phyloP scores from a whole-genome alignment of 345 rosid genomes.

The Noccaea bulbosa region DNA sequence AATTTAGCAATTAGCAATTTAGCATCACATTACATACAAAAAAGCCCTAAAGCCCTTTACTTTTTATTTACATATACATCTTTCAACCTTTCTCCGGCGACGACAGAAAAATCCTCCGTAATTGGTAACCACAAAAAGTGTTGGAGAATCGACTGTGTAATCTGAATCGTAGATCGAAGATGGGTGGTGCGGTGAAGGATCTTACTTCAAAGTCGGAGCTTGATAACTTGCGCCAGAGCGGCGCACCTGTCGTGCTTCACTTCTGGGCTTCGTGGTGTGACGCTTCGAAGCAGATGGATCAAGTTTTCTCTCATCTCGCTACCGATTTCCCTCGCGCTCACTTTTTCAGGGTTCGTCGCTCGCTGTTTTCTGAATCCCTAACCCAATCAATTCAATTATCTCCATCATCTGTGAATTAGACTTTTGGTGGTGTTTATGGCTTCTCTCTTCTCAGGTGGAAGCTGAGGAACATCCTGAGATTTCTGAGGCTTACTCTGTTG shows the following conservation, averaged over 20 bases:
- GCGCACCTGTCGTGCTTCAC: slow-evolving; percentile 66
- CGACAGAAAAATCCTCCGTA: neutral
- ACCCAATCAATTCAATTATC: neutral
- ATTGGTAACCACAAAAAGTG: neutral
- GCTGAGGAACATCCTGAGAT: slow-evolving; percentile 97
- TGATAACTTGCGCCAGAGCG: slow-evolving; percentile 57
- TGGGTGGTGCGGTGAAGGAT: slow-evolving; percentile 91
- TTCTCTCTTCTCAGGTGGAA: slow-evolving; percentile 64
- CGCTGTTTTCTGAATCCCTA: neutral
- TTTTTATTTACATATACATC: slow-evolving; percentile 10
- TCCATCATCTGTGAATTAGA: neutral
- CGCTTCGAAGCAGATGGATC: slow-evolving; percentile 99
- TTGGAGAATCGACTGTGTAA: slow-evolving; percentile 17
- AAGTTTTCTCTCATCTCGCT: slow-evolving; percentile 88
- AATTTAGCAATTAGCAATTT: neutral
- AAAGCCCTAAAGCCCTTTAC: slow-evolving; percentile 18
- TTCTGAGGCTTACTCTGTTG: slow-evolving; percentile 79
- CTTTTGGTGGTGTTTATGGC: neutral
- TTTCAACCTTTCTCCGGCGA: neutral
- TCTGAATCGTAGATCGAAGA: slow-evolving; percentile 37
- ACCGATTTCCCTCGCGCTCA: slow-evolving; percentile 83
- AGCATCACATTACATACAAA: slow-evolving; percentile 2
- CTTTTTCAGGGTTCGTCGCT: slow-evolving; percentile 69
- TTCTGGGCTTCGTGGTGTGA: slow-evolving; percentile 99
- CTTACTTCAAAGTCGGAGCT: slow-evolving; percentile 78